Percentiles rank a stretch among this genome's conserved stretches.
Evolutionary conservation across 2,329 filamentous ascomycete genomes (phyloP).

Genomic region (Cytospora paraplurivora): DNA sequence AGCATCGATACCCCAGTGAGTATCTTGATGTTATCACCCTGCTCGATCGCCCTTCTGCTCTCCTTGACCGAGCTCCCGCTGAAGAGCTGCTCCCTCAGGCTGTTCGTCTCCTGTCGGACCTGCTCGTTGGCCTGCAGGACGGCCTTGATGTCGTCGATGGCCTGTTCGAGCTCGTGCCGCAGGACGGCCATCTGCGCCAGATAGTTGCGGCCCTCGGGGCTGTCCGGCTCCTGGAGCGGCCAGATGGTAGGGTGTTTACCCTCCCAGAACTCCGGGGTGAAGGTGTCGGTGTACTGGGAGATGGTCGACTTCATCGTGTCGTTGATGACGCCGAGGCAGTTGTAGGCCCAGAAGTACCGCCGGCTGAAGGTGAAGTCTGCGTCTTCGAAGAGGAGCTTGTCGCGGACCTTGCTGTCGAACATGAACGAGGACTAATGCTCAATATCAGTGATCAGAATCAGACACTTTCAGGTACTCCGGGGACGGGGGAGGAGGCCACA

Average conservation of each 20-base stretch:
- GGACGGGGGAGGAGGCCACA: slow-evolving; percentile 8
- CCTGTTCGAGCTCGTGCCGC: slow-evolving; percentile 51
- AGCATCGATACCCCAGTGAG: slow-evolving; percentile 63
- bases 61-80: slow-evolving; percentile 65
- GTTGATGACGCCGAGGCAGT: slow-evolving; percentile 62
- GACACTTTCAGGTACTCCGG: no score
- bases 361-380: slow-evolving; percentile 61
- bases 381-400: slow-evolving; percentile 63
- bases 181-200: slow-evolving; percentile 50
- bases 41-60: slow-evolving; percentile 61
- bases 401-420: slow-evolving; percentile 57
- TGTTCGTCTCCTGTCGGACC: slow-evolving; percentile 56
- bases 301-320: slow-evolving; percentile 61
- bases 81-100: slow-evolving; percentile 63
- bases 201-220: slow-evolving; percentile 50
- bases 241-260: slow-evolving; percentile 57
- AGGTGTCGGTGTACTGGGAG: slow-evolving; percentile 57
- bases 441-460: background rate
- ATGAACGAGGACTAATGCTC: slow-evolving; percentile 52
- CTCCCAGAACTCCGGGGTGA: slow-evolving; percentile 60
- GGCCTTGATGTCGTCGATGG: slow-evolving; percentile 51
- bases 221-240: slow-evolving; percentile 53
- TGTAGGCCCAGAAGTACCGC: slow-evolving; percentile 65
- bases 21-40: slow-evolving; percentile 63
- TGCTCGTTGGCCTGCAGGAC: slow-evolving; percentile 55